Evolutionary conservation across 1,284 basidiomycete genomes (phyloP).

Genomic region (Ustilago trichophora): DNA sequence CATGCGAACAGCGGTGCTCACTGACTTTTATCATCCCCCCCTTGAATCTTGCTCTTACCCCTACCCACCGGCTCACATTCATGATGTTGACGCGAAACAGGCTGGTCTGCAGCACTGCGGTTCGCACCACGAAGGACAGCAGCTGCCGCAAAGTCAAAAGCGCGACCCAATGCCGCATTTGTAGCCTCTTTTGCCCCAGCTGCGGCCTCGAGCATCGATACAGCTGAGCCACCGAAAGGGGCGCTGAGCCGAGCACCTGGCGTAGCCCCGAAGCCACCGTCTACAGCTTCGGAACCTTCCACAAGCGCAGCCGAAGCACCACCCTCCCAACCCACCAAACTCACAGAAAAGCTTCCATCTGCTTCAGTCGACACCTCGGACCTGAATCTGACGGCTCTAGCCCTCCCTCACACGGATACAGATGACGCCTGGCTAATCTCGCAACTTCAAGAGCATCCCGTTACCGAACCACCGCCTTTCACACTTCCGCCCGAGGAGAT

Average conservation of each 20-base stretch:
- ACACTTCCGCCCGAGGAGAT: constrained; percentile 28
- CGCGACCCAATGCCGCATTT: constrained; percentile 35
- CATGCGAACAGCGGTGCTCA: constrained; percentile 29
- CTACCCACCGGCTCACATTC: too few relatives aligned
- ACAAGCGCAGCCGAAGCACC: too few relatives aligned
- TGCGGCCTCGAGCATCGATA: background rate
- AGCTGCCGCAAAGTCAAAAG: constrained; percentile 19
- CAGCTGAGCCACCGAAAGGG: constrained; percentile 5
- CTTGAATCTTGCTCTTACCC: background rate
- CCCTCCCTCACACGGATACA: constrained; percentile 8
- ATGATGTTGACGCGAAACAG: constrained; percentile 11
- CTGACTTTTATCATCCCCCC: constrained; percentile 5
- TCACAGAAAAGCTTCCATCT: background rate
- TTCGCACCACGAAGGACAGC: constrained; percentile 52
- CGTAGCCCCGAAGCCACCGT: constrained; percentile 6
- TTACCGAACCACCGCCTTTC: constrained; percentile 19
- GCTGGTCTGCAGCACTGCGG: constrained; percentile 56
- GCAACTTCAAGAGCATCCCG: constrained; percentile 12
- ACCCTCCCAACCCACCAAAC: too few relatives aligned
- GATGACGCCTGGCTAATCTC: constrained; percentile 20
- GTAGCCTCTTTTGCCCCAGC: constrained; percentile 30
- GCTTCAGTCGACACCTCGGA: constrained; percentile 2
- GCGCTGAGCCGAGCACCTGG: constrained; percentile 20
- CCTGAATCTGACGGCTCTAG: constrained; percentile 25
- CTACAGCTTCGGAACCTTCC: too few relatives aligned